Percentiles rank a stretch among this genome's conserved stretches.
Evolutionary conservation across 2,329 filamentous ascomycete genomes (phyloP).

Genomic region (Fusarium burgessii): DNA sequence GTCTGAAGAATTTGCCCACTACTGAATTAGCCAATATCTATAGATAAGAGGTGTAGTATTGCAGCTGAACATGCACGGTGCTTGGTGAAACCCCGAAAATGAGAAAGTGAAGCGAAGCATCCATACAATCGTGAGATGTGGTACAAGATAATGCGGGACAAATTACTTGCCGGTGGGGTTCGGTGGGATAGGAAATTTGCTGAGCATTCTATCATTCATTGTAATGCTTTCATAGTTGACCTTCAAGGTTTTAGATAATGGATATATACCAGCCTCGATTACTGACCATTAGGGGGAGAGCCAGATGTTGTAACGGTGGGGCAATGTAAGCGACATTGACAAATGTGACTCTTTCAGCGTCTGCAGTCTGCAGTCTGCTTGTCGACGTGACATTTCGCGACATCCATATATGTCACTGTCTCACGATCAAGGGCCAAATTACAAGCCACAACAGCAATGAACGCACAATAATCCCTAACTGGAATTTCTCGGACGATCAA

Average conservation of each 20-base stretch:
- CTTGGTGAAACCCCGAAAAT: slow-evolving; percentile 21
- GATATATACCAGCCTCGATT: too few relatives aligned
- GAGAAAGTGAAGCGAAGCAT: slow-evolving; percentile 2
- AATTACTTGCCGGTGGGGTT: neutral
- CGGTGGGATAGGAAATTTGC: neutral
- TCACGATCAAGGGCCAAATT: slow-evolving; percentile 3
- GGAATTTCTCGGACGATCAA: neutral
- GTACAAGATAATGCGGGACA: slow-evolving; percentile 4
- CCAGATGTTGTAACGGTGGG: neutral
- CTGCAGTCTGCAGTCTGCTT: neutral
- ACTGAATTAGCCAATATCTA: neutral
- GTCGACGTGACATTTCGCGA: slow-evolving; percentile 15
- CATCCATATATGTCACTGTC: slow-evolving; percentile 6
- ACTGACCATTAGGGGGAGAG: too few relatives aligned
- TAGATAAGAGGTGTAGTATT: slow-evolving; percentile 1
- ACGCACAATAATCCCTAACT: neutral
- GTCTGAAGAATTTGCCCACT: neutral
- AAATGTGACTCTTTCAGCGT: neutral
- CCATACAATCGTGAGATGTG: slow-evolving; percentile 1
- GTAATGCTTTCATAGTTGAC: neutral
- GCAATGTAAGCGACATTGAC: neutral
- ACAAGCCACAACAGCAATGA: slow-evolving; percentile 17
- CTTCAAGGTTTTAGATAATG: neutral
- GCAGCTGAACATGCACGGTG: slow-evolving; percentile 13
- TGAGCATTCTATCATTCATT: neutral